Evolutionary conservation across 768 basidiomycete genomes (phyloP).

Genomic region (Pisolithus tinctorius): DNA sequence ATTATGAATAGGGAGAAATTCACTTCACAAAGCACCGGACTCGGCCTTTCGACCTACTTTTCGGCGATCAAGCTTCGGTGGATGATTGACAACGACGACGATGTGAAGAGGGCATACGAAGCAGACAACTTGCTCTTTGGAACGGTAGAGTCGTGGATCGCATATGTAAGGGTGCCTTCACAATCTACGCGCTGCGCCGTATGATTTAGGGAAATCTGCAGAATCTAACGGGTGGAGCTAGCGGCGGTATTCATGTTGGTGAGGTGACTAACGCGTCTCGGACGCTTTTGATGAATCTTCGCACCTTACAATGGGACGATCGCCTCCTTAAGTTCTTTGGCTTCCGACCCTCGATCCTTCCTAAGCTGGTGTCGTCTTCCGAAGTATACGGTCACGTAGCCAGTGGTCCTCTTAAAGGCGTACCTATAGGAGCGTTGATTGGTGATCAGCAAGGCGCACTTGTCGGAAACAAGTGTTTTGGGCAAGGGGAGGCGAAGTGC

Average conservation of each 20-base stretch:
- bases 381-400: constrained; percentile 84
- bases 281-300: constrained; percentile 84
- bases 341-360: constrained; percentile 70
- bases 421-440: constrained; percentile 86
- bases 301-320: constrained; percentile 76
- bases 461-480: constrained; percentile 92
- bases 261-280: constrained; percentile 97
- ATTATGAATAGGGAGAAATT: neutral
- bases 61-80: constrained; percentile 94
- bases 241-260: constrained; percentile 70
- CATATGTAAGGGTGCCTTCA: constrained; percentile 53
- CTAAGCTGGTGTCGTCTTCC: constrained; percentile 83
- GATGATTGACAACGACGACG: constrained; percentile 86
- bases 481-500: constrained; percentile 91
- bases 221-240: constrained; percentile 79
- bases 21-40: constrained; percentile 58
- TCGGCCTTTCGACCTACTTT: constrained; percentile 97
- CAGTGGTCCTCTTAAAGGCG: constrained; percentile 58
- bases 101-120: constrained; percentile 73
- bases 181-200: neutral
- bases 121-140: constrained; percentile 82
- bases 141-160: constrained; percentile 95
- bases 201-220: constrained; percentile 23
- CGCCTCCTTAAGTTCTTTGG: constrained; percentile 84
- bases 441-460: constrained; percentile 99